phyloP scores from a whole-genome alignment of 768 basidiomycete genomes.

The Termitomyces sp. region DNA sequence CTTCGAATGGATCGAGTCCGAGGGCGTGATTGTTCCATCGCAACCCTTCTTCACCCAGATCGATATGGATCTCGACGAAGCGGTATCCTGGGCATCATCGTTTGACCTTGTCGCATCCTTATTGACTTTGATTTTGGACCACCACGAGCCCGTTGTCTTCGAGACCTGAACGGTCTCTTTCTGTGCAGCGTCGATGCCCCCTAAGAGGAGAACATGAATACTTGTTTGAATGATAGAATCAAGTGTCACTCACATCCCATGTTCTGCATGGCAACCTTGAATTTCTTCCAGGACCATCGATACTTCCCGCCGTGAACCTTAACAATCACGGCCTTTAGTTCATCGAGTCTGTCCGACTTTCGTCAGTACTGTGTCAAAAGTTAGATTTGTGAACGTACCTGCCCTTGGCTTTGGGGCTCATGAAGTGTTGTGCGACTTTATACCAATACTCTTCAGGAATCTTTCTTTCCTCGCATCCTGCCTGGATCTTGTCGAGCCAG shows the following conservation, averaged over 20 bases:
- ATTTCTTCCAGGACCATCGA: constrained; percentile 82
- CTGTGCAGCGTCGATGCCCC: constrained; percentile 60
- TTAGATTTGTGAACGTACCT: constrained; percentile 31
- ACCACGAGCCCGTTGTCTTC: constrained; percentile 17
- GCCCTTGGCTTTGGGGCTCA: constrained; percentile 66
- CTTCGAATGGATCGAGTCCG: constrained; percentile 6
- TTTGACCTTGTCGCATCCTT: constrained; percentile 20
- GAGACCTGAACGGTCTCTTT: constrained; percentile 45
- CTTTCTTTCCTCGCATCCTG: constrained; percentile 66
- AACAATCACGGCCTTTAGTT: constrained; percentile 69
- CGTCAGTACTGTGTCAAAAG: neutral
- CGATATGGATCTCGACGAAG: constrained; percentile 11
- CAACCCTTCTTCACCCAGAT: constrained; percentile 8
- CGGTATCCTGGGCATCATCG: constrained; percentile 7
- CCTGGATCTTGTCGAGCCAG: constrained; percentile 70
- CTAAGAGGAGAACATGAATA: constrained; percentile 28
- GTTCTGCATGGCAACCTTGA: constrained; percentile 71
- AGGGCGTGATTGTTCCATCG: neutral
- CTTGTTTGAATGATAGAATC: neutral
- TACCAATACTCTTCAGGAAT: constrained; percentile 83
- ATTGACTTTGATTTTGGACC: constrained; percentile 40
- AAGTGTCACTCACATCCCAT: constrained; percentile 66
- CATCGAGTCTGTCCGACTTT: constrained; percentile 41
- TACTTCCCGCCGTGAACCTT: constrained; percentile 77
- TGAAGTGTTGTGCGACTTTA: constrained; percentile 74